phyloP scores from a whole-genome alignment of 164 flowering plant genomes.

The Dillenia turbinata region DNA sequence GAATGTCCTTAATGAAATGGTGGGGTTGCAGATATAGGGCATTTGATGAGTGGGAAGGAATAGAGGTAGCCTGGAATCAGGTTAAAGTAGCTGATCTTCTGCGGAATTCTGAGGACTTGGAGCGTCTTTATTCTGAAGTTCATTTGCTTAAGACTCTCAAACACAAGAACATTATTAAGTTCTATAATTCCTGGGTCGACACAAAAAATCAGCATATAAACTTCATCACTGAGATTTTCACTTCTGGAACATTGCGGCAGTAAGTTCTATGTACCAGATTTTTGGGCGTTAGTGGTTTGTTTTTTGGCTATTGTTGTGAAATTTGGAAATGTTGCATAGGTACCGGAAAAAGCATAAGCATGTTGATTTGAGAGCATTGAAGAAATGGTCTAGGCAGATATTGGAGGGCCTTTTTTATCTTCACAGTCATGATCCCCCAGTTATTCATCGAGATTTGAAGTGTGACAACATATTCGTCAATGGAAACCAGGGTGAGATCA shows the following conservation, averaged over 20 bases:
- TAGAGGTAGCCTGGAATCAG: constrained; percentile 99
- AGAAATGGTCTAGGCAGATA: constrained; percentile 98
- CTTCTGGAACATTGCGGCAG: constrained; percentile 94
- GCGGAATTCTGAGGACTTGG: constrained; percentile 67
- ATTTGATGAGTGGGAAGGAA: constrained; percentile 94
- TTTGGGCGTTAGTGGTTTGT: too few relatives aligned
- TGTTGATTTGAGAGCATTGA: constrained; percentile 85
- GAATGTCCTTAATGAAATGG: constrained; percentile 30
- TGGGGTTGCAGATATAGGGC: constrained; percentile 64
- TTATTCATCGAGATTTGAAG: constrained; percentile 90
- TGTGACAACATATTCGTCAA: constrained; percentile 94
- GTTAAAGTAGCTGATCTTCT: constrained; percentile 75
- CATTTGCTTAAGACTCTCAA: constrained; percentile 92
- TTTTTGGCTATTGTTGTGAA: background rate
- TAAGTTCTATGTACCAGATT: constrained; percentile 26
- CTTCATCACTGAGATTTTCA: constrained; percentile 95
- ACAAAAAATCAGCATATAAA: constrained; percentile 56
- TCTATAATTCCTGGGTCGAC: constrained; percentile 90
- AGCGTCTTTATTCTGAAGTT: constrained; percentile 88
- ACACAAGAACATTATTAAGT: constrained; percentile 95
- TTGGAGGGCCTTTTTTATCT: constrained; percentile 82
- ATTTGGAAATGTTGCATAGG: constrained; percentile 28
- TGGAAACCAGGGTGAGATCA: constrained; percentile 95
- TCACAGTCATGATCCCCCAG: constrained; percentile 88
- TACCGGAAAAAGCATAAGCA: constrained; percentile 88